Evolutionary conservation across 495 filamentous ascomycete genomes (phyloP), one percentile per base, ranked within the genome.

Genomic region (Tuber borchii): DNA sequence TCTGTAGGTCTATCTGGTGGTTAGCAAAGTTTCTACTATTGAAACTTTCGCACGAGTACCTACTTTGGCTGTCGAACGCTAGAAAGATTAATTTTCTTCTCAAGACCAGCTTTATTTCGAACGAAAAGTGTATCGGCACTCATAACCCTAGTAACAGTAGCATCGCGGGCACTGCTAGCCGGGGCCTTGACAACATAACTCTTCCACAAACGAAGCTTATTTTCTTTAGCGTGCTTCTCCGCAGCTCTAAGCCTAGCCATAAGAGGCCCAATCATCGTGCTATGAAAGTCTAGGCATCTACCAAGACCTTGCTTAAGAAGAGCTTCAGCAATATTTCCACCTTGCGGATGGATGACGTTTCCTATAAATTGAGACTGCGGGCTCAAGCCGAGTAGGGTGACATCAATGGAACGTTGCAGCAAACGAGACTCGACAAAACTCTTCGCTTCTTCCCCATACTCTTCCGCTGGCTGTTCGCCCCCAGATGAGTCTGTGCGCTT

Each of bases 281-380:
- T 95, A 84, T 99, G 96, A 84, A 93, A 93, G 83, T 99, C 96
- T 65, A 92, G 91, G 86, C 95, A 98, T 79, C 93, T 88, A 61
- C 94, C 96, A 61, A 97, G 86, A 78, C 96, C 96, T 69, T 92
- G 92, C 77, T 93, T 89, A 40, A 97, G 90, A 22, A 98, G 84
- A 83, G 93, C 93, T 74, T 91, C 91, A 42, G 94, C 93, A 83
- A 99, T 95, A 84, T 92, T 97, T 70, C 96, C 96, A 73, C 71
- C 73, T 7, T 31, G 26, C 34, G 93, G 93, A 84, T 98, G 96
- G 65, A 92, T 87, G 39, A 99, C 87, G 46, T 88, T 87, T 69
- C 90, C 93, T 76, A 97, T 88, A 26, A 97, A 87, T 81, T 95
- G 93, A 69, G 89, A 90, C 83, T 97, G 94, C 0, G 93, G 93